Percentiles rank a stretch among this genome's conserved stretches.
Conservation (phyloP, 2,329 filamentous ascomycete genomes). For the Pestalotiopsis sp. region DNA sequence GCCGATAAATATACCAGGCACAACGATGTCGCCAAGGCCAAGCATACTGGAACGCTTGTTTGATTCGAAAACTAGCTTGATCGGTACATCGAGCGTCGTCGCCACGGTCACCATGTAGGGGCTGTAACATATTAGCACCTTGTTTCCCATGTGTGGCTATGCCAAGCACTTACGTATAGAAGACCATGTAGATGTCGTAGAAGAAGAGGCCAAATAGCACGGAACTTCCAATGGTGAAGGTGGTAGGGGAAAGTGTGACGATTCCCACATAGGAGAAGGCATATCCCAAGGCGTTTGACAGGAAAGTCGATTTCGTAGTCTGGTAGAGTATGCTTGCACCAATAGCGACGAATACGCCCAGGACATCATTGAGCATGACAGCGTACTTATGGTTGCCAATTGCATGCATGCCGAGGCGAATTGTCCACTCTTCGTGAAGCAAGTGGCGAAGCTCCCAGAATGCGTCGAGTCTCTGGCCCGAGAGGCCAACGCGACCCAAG, state of each 20-base stretch:
- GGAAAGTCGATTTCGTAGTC: conserved; percentile 57
- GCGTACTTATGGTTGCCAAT: conserved; percentile 49
- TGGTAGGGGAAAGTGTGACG: conserved; percentile 85
- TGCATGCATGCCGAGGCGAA: conserved; percentile 55
- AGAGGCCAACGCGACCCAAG: conserved; percentile 35
- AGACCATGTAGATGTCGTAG: conserved; percentile 94
- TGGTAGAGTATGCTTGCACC: conserved; percentile 66
- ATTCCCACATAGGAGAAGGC: conserved; percentile 84
- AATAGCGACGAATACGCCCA: conserved; percentile 59
- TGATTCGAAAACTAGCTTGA: conserved; percentile 80
- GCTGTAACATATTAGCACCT: conserved; percentile 39
- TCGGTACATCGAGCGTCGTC: conserved; percentile 85
- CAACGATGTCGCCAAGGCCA: conserved; percentile 89
- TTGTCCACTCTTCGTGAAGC: conserved; percentile 53
- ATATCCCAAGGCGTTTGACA: conserved; percentile 87
- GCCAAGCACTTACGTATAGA: conserved; percentile 67
- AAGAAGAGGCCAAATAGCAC: conserved; percentile 83
- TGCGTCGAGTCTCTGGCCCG: conserved; percentile 24
- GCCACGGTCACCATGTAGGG: conserved; percentile 88
- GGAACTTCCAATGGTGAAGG: conserved; percentile 78
- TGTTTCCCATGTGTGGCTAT: background rate
- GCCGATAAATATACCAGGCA: conserved; percentile 89
- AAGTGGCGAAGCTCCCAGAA: conserved; percentile 57
- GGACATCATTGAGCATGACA: conserved; percentile 59
- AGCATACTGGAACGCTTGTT: conserved; percentile 79